Evolutionary conservation across 495 filamentous ascomycete species (phyloP), one percentile per base, ranked within the genome.

Genomic region (Aspergillus sparsus): DNA sequence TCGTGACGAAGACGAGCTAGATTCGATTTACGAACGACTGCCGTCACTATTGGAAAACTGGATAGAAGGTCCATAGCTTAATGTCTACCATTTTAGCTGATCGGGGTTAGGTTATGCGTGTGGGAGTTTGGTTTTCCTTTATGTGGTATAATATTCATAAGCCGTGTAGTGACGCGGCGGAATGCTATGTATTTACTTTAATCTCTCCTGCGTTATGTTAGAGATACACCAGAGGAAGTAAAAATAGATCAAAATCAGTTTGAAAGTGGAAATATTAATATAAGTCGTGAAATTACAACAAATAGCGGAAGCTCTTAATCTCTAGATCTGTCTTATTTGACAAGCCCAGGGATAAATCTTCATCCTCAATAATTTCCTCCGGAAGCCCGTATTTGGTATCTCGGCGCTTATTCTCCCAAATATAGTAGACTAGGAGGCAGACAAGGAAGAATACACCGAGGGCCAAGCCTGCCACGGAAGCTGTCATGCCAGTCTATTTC

Each of bases 291-390:
- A 16, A 9, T 16, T 66, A 69, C 37, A 74, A 44, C 31, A 73
- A 41, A 66, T 75, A 72, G 3, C 71, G 62, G 55, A 74, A 75
- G 55, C 68, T 71, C 36, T 69, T 63, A 52, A 74, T 71, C 63
- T 75, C 68, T n/a, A 66, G 47, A 51, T 75, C 73, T 7, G 72
- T 74, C 68, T 66, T 69, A 42, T 72, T 68, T n/a, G 70, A 71
- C 50, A 72, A 18, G n/a, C 71, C 72, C 61, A 68, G 56, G 41
- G 60, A 64, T n/a, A 68, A 16, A 46, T 71, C 67, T 36, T 68
- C 63, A 2, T 45, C 58, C 27, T 69, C 70, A 2, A 60, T 69
- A 31, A 69, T 57, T 12, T 66, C 35, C 33, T 60, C 63, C 1
- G 71, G 62, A 6, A 39, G 49, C 1, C 72, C 72, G 51, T 69